These are phyloP conservation scores for Trametes meyenii DNA, from an alignment of 768 basidiomycete genomes.

Conservation along the genomic window DNA sequence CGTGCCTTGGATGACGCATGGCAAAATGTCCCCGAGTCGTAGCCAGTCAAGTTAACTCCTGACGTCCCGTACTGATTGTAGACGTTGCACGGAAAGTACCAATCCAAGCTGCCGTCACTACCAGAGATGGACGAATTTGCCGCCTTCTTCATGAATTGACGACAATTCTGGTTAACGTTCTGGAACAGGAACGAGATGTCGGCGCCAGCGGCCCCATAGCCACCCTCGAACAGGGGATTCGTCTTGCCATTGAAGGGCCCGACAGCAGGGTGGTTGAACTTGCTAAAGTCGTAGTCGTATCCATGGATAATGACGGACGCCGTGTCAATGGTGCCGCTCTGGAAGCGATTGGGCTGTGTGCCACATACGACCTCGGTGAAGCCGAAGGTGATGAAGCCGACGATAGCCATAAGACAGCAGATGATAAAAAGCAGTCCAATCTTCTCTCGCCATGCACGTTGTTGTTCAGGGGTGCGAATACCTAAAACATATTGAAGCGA, in stretches of 20 bases:
- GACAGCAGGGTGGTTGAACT: slow-evolving; percentile 81
- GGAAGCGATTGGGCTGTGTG: slow-evolving; percentile 79
- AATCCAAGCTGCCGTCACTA: slow-evolving; percentile 64
- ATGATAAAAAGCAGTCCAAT: slow-evolving; percentile 90
- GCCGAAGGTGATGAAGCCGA: slow-evolving; percentile 98
- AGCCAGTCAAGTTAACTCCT: slow-evolving; percentile 68
- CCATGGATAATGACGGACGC: slow-evolving; percentile 93
- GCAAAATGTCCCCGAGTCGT: slow-evolving; percentile 67
- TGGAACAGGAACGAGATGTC: slow-evolving; percentile 97
- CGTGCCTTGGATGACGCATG: slow-evolving; percentile 65
- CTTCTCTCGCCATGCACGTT: slow-evolving; percentile 98
- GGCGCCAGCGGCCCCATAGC: slow-evolving; percentile 80
- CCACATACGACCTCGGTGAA: slow-evolving; percentile 96
- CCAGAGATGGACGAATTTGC: slow-evolving; percentile 71
- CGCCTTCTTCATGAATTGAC: slow-evolving; percentile 73
- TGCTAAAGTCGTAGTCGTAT: slow-evolving; percentile 87
- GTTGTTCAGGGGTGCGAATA: slow-evolving; percentile 87
- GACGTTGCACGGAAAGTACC: slow-evolving; percentile 99
- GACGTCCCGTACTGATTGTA: slow-evolving; percentile 70
- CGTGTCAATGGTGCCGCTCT: slow-evolving; percentile 74
- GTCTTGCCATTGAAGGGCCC: slow-evolving; percentile 74
- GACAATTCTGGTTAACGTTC: slow-evolving; percentile 83
- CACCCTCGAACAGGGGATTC: slow-evolving; percentile 81
- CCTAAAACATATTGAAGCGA: slow-evolving; percentile 47
- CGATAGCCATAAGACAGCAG: slow-evolving; percentile 80